Evolutionary conservation across 2,329 filamentous ascomycete genomes (phyloP).

Genomic region (Fusarium graminum): DNA sequence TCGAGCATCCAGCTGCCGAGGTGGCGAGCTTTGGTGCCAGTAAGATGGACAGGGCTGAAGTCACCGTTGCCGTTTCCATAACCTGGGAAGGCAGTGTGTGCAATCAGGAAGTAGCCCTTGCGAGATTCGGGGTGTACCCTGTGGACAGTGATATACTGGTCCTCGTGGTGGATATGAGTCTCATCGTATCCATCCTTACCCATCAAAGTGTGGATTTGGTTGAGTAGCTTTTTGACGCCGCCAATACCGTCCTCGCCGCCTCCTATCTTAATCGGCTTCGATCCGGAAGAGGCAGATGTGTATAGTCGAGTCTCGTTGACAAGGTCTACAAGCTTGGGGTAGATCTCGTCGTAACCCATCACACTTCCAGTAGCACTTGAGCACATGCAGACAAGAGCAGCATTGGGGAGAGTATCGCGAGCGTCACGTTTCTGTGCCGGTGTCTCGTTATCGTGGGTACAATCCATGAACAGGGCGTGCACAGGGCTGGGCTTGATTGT

Average conservation of each 20-base stretch:
- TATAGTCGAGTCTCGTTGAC: constrained; percentile 91
- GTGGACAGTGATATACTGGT: constrained; percentile 96
- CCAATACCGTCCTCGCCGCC: constrained; percentile 87
- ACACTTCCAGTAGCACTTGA: constrained; percentile 94
- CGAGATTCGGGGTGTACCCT: constrained; percentile 91
- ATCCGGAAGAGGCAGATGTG: constrained; percentile 78
- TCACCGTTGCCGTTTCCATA: constrained; percentile 87
- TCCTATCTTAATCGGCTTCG: constrained; percentile 70
- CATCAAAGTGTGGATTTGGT: constrained; percentile 95
- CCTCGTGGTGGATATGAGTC: constrained; percentile 96
- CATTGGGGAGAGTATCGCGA: constrained; percentile 92
- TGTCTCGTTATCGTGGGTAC: constrained; percentile 97
- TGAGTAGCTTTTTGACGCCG: constrained; percentile 90
- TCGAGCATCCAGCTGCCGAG: constrained; percentile 94
- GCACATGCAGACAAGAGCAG: constrained; percentile 95
- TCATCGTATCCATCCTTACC: constrained; percentile 94
- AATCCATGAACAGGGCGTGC: constrained; percentile 98
- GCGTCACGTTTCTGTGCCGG: constrained; percentile 96
- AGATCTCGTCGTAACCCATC: constrained; percentile 98
- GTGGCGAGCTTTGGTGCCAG: constrained; percentile 85
- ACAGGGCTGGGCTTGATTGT: constrained; percentile 89
- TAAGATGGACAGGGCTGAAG: constrained; percentile 82
- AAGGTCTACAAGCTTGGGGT: constrained; percentile 91
- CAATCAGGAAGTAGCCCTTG: constrained; percentile 95
- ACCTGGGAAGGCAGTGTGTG: constrained; percentile 94